These are phyloP conservation scores for Royoungia palumana DNA, from an alignment of 768 basidiomycete genomes.

Conservation along the genomic window DNA sequence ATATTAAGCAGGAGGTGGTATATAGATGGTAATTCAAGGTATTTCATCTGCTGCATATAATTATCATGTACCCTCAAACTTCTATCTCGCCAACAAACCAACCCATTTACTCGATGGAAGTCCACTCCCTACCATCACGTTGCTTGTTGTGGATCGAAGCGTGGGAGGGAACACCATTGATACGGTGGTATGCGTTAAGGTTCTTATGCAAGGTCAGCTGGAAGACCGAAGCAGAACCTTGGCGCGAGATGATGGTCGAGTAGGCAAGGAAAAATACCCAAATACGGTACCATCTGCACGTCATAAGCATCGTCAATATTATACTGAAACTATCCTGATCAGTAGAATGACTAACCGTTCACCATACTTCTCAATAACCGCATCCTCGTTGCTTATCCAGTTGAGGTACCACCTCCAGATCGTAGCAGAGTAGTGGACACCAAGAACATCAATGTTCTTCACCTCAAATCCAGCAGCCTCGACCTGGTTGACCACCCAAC, in stretches of 20 bases:
- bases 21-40: conserved; percentile 12
- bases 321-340: no score
- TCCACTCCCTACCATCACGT: conserved; percentile 28
- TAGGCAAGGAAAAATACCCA: conserved; percentile 98
- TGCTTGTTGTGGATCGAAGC: conserved; percentile 67
- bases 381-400: conserved; percentile 93
- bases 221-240: conserved; percentile 92
- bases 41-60: conserved; percentile 10
- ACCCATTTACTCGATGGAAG: conserved; percentile 19
- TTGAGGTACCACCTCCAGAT: conserved; percentile 93
- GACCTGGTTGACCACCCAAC: conserved; percentile 88
- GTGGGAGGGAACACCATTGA: conserved; percentile 81
- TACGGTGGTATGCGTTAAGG: conserved; percentile 90
- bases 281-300: conserved; percentile 76
- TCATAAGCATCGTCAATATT: no score
- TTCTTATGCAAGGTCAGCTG: conserved; percentile 99
- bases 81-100: background rate
- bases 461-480: conserved; percentile 95
- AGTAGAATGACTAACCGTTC: conserved; percentile 47
- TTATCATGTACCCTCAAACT: background rate
- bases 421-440: conserved; percentile 95
- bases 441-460: conserved; percentile 94
- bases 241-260: conserved; percentile 78
- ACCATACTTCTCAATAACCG: conserved; percentile 85
- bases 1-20: conserved; percentile 27